Percentiles rank a stretch among this genome's conserved stretches.
phyloP scores from a whole-genome alignment of 2,329 filamentous ascomycete genomes.

The Alternaria gaisen region DNA sequence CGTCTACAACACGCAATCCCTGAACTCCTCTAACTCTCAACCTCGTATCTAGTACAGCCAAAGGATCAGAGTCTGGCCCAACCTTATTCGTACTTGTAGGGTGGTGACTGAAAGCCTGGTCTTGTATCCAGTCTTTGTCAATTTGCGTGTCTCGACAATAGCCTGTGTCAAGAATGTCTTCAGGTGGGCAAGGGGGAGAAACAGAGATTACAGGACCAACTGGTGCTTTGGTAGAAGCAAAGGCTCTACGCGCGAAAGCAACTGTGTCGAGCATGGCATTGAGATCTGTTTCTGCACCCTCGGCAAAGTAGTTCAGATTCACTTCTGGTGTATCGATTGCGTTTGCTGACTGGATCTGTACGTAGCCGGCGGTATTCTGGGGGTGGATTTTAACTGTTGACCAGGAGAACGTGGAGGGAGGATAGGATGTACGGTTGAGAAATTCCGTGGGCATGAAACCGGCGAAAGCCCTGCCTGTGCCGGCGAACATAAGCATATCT shows the following conservation, averaged over 20 bases:
- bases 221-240: constrained; percentile 62
- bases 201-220: constrained; percentile 41
- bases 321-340: constrained; percentile 70
- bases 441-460: constrained; percentile 62
- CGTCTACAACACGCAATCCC: constrained; percentile 57
- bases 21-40: constrained; percentile 56
- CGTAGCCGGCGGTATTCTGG: constrained; percentile 66
- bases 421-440: constrained; percentile 43
- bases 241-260: constrained; percentile 66
- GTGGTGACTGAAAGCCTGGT: constrained; percentile 33
- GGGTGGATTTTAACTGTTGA: constrained; percentile 68
- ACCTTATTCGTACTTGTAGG: constrained; percentile 31
- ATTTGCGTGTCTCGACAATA: constrained; percentile 25
- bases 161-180: constrained; percentile 36
- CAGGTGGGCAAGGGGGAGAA: constrained; percentile 51
- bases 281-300: constrained; percentile 63
- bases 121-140: constrained; percentile 31
- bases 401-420: constrained; percentile 48
- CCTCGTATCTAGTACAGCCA: constrained; percentile 48
- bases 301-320: constrained; percentile 38
- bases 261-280: constrained; percentile 62
- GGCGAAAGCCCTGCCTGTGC: constrained; percentile 57
- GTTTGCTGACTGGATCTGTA: constrained; percentile 66
- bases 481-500: constrained; percentile 62
- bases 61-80: constrained; percentile 34